These are phyloP conservation scores for Hura crepitans DNA, from an alignment of 441 rosid genomes.

Conservation along the genomic window DNA sequence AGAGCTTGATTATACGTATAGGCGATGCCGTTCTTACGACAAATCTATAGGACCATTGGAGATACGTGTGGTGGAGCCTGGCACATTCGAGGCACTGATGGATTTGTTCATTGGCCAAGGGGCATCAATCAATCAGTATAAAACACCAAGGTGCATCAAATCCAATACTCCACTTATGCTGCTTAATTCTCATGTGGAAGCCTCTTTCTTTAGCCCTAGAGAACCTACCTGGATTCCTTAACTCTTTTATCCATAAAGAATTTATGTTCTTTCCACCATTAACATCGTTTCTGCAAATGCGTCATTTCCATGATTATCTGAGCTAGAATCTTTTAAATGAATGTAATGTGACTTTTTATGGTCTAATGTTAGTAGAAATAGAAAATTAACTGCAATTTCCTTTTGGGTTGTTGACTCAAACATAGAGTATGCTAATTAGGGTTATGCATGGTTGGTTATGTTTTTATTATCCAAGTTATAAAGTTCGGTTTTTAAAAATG, in stretches of 20 bases:
- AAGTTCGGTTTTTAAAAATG: too few species aligned
- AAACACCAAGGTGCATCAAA: slow-evolving; percentile 78
- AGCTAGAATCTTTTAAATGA: too few species aligned
- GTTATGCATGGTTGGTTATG: too few species aligned
- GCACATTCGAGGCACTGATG: slow-evolving; percentile 72
- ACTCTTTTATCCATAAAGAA: not conserved
- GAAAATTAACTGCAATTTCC: not conserved
- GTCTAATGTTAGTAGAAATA: not conserved
- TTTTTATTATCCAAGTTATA: too few species aligned
- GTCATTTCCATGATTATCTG: not conserved
- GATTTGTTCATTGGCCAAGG: slow-evolving; percentile 74
- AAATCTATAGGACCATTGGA: slow-evolving; percentile 76
- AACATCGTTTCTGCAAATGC: not conserved
- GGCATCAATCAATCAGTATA: slow-evolving; percentile 85
- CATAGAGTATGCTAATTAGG: too few species aligned
- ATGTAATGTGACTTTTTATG: too few species aligned
- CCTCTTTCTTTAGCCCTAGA: slow-evolving; percentile 68
- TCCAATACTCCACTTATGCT: slow-evolving; percentile 46
- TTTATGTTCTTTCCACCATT: not conserved
- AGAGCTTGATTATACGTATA: slow-evolving; percentile 66
- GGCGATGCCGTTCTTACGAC: slow-evolving; percentile 68
- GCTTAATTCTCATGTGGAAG: slow-evolving; percentile 61
- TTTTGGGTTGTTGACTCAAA: too few species aligned
- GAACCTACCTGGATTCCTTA: slow-evolving; percentile 73
- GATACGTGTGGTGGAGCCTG: slow-evolving; percentile 65